Base-by-base conservation (phyloP, 1,139 yeast species). In the Saccharomyces hybrid region DNA sequence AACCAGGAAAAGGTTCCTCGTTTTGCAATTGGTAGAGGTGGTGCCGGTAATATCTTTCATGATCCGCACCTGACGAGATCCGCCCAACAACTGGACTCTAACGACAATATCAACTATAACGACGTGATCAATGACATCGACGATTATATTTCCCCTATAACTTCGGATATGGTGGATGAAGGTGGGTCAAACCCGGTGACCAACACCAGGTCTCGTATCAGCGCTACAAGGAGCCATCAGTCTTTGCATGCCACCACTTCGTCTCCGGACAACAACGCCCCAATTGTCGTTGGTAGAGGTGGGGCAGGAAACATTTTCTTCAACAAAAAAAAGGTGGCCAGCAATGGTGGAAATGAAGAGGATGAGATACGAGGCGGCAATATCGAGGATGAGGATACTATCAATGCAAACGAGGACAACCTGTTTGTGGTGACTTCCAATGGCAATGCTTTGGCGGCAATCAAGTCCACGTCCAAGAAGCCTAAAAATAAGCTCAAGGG, bases 1-100 rank as follows among this genome's bases (percentile, higher is more conserved):
- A 16, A 11, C 3, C 44, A 38, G 25, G 25, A 38, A 11, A 38
- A 38, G 25, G 44, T 38, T 16, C 44, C 44, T 6, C 44, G 44
- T 41, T 81, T 82, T 62, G 78, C 88, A 28, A 86, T 93, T 2
- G 95, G 95, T 31, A 77, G 95, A 62, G 95, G 95, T 8, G 95
- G 95, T 1, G 84, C 81, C 51, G 95, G 95, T 5, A 86, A 86
- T 66, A 86, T 86, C 88, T 74, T 86, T 68, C 77, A 76, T 49
- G 84, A 85, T 66, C 82, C 87, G 1, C 77, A 78, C 54, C 66
- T 81, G 52, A 78, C 89, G 4, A 75, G 93, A 57, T 78, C 76
- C 61, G 77, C 86, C 14, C 93, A 86, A 69, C 93, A 85, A 62
- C 90, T 85, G 3, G 90, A 83, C 52, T 51, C 23, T 11, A 66